phyloP scores from a whole-genome alignment of 2,329 filamentous ascomycete genomes.

The Trichoderma pleuroti region DNA sequence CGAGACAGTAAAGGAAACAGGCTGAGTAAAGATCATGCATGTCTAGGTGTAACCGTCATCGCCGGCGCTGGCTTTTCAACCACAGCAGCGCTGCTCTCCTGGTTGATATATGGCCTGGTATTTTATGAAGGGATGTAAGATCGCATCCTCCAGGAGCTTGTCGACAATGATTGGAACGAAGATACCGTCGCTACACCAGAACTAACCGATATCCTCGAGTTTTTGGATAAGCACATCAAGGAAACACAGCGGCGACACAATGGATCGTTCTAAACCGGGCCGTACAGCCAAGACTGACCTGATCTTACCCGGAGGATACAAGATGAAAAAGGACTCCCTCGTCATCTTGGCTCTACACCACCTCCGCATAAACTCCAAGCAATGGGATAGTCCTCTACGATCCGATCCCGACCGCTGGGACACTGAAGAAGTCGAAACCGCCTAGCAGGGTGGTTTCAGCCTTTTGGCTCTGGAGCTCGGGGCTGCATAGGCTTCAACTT shows the following conservation, averaged over 20 bases:
- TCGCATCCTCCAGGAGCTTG: constrained; percentile 53
- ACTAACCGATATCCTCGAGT: constrained; percentile 44
- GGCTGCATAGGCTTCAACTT: constrained; percentile 64
- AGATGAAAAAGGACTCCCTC: constrained; percentile 48
- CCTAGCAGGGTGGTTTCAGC: constrained; percentile 51
- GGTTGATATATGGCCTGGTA: constrained; percentile 53
- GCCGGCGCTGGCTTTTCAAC: constrained; percentile 60
- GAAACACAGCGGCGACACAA: constrained; percentile 59
- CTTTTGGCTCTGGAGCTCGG: constrained; percentile 55
- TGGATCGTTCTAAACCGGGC: constrained; percentile 59
- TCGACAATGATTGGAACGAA: constrained; percentile 46
- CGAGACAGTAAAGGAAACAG: constrained; percentile 53
- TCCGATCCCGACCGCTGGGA: constrained; percentile 60
- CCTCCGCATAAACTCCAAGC: constrained; percentile 49
- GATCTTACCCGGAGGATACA: constrained; percentile 57
- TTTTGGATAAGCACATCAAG: constrained; percentile 57
- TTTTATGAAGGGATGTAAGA: constrained; percentile 55
- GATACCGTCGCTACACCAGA: constrained; percentile 46
- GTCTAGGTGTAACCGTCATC: constrained; percentile 43
- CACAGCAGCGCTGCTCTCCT: constrained; percentile 55
- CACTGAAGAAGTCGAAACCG: constrained; percentile 49
- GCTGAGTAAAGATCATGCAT: constrained; percentile 36
- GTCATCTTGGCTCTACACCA: constrained; percentile 51
- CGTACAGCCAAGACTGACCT: constrained; percentile 54
- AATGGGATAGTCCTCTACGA: constrained; percentile 55